These are phyloP conservation scores for Neophaeococcomyces mojaviensis DNA, from an alignment of 2,329 filamentous ascomycete species.

Conservation along the genomic window DNA sequence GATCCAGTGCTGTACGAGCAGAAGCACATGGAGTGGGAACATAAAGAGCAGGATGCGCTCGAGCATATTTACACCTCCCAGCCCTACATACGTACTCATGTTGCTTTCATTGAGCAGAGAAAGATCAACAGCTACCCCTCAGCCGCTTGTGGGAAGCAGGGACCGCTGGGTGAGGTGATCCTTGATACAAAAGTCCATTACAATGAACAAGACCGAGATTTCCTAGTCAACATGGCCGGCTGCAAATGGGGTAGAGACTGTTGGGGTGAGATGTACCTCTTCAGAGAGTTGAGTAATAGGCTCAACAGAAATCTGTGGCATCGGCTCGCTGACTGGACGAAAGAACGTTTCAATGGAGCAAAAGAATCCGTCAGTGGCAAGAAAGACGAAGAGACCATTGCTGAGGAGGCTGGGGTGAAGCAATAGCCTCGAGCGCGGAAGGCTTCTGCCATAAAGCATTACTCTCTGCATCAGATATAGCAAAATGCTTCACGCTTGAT, in stretches of 20 bases:
- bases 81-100: constrained; percentile 83
- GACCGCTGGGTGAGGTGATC: constrained; percentile 39
- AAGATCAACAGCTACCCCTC: constrained; percentile 91
- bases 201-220: constrained; percentile 74
- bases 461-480: too few relatives aligned
- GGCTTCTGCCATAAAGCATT: too few relatives aligned
- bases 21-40: constrained; percentile 97
- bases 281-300: constrained; percentile 81
- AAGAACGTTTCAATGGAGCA: constrained; percentile 10
- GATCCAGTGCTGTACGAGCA: constrained; percentile 96
- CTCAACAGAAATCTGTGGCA: constrained; percentile 82
- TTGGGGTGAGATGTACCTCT: constrained; percentile 96
- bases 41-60: constrained; percentile 94
- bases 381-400: not conserved
- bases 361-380: not conserved
- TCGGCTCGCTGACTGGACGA: constrained; percentile 36
- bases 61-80: constrained; percentile 87
- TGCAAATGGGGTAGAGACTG: constrained; percentile 96
- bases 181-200: constrained; percentile 73
- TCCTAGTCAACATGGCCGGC: constrained; percentile 96
- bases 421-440: too few relatives aligned
- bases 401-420: not conserved
- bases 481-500: too few relatives aligned
- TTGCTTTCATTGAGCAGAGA: constrained; percentile 83
- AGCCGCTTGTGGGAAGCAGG: constrained; percentile 75